These are phyloP conservation scores for Leishmania major DNA, from an alignment of 208 protist genomes.

Conservation along the genomic window DNA sequence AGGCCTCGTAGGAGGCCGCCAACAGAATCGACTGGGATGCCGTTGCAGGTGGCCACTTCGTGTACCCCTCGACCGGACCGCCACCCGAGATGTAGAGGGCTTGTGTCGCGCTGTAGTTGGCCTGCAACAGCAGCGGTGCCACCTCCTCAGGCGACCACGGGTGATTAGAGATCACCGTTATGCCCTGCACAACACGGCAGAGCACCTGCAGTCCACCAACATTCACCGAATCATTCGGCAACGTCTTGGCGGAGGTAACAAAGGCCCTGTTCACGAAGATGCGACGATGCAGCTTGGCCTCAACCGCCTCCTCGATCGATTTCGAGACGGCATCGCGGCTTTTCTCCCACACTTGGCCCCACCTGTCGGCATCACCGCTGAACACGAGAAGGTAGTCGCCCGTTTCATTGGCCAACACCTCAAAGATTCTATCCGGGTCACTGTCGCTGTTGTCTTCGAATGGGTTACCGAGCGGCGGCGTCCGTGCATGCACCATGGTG, in stretches of 20 bases:
- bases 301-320: slow-evolving; percentile 5
- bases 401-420: not conserved
- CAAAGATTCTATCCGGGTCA: not conserved
- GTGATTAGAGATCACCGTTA: not conserved
- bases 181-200: slow-evolving; percentile 26
- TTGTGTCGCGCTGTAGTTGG: slow-evolving; percentile 24
- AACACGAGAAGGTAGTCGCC: slow-evolving; percentile 27
- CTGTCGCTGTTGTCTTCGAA: not conserved
- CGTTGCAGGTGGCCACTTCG: not conserved
- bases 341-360: slow-evolving; percentile 10
- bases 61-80: not conserved
- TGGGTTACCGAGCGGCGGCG: slow-evolving; percentile 10
- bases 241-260: slow-evolving; percentile 6
- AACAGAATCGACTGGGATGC: not conserved
- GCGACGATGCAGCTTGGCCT: not conserved
- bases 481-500: not conserved
- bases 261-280: slow-evolving; percentile 1
- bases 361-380: not conserved
- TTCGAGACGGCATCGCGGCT: not conserved
- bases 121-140: slow-evolving; percentile 25
- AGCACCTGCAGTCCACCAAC: slow-evolving; percentile 19
- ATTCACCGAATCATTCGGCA: not conserved
- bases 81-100: slow-evolving; percentile 12
- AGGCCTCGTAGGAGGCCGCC: not conserved
- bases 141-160: slow-evolving; percentile 12